Evolutionary conservation across 805 yeast genomes (phyloP), one percentile per base, ranked within the genome.

Genomic region (Teunomyces kruisii): DNA sequence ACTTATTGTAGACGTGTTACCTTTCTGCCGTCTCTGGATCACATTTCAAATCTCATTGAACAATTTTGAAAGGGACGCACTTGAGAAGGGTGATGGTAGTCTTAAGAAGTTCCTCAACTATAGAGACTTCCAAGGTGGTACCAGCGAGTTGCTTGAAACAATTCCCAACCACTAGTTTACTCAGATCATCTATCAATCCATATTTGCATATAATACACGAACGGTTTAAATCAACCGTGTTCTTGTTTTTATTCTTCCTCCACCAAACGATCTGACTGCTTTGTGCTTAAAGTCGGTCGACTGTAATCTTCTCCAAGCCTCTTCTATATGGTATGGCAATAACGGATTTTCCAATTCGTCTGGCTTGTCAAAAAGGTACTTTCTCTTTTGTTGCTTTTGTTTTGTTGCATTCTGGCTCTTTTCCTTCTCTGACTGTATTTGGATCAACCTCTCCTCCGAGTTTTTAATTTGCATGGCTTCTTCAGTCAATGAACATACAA

Each of bases 401-500:
- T 55, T 55, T 32, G 63, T 61, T 17, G 62, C 62, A 17, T 60
- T 57, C 45, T 68, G 67, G 17, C 48, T 43, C 40, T 51, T 49
- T 42, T 52, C 54, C 24, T 43, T 48, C 36, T 52, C 55, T 8
- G 52, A 46, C 29, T 49, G 44, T 13, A 51, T 49, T 42, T 68
- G 72, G 28, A 67, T 65, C 38, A 81, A 59, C 38, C 67, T 65
- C 47, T 83, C 84, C 58, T 88, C 90, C 19, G 80, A 75, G 43
- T 77, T 79, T 54, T 91, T 90, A 28, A 94, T 83, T 47, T 77
- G 79, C 62, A 92, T 74, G 1, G 98, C 98, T 55, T 84, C 87
- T 65, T 92, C 98, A 0, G 99, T 94, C 42, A 94, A 67, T 7
- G 92, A 84, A 58, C 98, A 95, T 2, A 94, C 99, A 63, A 92